These are phyloP conservation scores for Penicillium paradoxum DNA, from an alignment of 495 filamentous ascomycete species.

Conservation along the genomic window DNA sequence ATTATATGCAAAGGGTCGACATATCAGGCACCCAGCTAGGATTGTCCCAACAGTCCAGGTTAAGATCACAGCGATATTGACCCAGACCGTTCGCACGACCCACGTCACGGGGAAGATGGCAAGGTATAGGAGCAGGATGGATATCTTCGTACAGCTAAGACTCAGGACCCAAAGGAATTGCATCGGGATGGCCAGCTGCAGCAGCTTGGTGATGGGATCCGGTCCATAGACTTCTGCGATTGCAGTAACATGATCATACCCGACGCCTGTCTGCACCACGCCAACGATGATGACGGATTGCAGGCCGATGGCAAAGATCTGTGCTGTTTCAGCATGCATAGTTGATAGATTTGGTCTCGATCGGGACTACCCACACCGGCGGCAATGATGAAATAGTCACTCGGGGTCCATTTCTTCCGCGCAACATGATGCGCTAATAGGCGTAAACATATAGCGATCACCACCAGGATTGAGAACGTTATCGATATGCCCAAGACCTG, in stretches of 20 bases:
- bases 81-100: constrained; percentile 11
- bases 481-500: neutral
- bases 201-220: constrained; percentile 12
- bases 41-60: constrained; percentile 23
- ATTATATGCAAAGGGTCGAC: constrained; percentile 40
- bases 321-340: neutral
- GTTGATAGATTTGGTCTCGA: neutral
- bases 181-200: constrained; percentile 15
- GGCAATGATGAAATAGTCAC: neutral
- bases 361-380: neutral
- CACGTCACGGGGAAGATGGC: constrained; percentile 25
- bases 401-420: neutral
- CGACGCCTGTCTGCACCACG: neutral
- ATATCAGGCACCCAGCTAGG: constrained; percentile 37
- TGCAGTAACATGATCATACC: neutral
- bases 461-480: neutral
- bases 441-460: neutral
- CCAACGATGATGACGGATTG: neutral
- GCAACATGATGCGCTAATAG: neutral
- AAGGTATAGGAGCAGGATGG: constrained; percentile 32
- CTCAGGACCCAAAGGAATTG: constrained; percentile 18
- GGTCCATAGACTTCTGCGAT: neutral
- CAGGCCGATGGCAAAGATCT: neutral
- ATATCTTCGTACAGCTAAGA: constrained; percentile 27
- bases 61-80: constrained; percentile 21